Evolutionary conservation across 345 rosid species (phyloP).

Genomic region (Isatis tinctoria): DNA sequence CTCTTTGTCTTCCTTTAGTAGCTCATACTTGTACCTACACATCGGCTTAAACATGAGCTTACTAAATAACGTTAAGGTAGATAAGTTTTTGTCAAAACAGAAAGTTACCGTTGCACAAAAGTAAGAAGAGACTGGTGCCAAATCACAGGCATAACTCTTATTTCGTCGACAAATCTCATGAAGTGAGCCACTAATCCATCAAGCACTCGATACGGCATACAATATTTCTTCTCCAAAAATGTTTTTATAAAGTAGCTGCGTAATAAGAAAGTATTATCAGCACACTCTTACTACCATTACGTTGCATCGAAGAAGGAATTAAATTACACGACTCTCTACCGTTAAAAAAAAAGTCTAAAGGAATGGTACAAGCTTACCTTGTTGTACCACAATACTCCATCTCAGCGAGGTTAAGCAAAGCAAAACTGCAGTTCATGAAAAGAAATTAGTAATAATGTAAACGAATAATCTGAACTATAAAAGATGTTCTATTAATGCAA

Average conservation of each 20-base stretch:
- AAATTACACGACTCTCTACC: not conserved
- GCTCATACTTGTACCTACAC: constrained; percentile 81
- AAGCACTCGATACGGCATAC: constrained; percentile 77
- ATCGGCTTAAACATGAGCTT: not conserved
- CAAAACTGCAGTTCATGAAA: constrained; percentile 56
- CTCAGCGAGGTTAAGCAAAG: constrained; percentile 73
- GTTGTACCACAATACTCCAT: constrained; percentile 98
- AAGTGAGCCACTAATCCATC: constrained; percentile 82
- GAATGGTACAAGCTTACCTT: constrained; percentile 42
- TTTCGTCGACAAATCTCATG: constrained; percentile 70
- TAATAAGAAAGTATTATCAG: not conserved
- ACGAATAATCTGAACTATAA: not conserved
- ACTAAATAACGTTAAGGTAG: not conserved
- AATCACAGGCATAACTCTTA: constrained; percentile 90
- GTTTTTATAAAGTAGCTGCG: constrained; percentile 90
- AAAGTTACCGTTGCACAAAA: constrained; percentile 74
- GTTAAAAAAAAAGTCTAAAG: not conserved
- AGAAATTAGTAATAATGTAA: not conserved
- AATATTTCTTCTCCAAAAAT: constrained; percentile 88
- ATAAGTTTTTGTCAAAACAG: not conserved
- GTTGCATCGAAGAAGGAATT: not conserved
- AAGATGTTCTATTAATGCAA: not conserved
- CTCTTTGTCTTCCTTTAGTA: constrained; percentile 78
- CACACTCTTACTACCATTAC: not conserved
- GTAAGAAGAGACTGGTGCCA: constrained; percentile 98